Percentiles rank a stretch among this genome's conserved stretches.
Evolutionary conservation across 257 asterid species (phyloP).

Genomic region (Solanum chilense): DNA sequence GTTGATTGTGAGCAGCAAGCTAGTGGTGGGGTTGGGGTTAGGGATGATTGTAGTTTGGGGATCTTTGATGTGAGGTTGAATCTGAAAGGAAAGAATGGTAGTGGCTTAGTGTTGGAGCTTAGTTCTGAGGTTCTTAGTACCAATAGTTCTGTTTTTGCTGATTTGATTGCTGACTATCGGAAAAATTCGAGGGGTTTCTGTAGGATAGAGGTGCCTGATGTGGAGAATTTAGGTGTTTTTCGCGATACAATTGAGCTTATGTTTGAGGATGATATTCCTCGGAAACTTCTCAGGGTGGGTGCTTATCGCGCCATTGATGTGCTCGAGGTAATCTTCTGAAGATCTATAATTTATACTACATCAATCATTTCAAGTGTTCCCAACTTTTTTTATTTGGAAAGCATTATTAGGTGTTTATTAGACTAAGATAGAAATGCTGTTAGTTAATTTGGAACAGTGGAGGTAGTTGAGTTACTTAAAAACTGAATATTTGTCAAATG

Average conservation of each 20-base stretch:
- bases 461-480: background rate
- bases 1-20: conserved; percentile 8
- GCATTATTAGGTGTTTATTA: background rate
- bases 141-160: conserved; percentile 61
- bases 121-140: conserved; percentile 59
- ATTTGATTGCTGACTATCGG: conserved; percentile 45
- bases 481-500: background rate
- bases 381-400: background rate
- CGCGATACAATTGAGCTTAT: conserved; percentile 78
- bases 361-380: background rate
- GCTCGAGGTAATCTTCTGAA: conserved; percentile 54
- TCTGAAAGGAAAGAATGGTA: conserved; percentile 67
- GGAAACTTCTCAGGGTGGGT: conserved; percentile 57
- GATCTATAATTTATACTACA: background rate
- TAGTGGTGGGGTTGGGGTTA: conserved; percentile 6
- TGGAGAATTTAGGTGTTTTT: conserved; percentile 60
- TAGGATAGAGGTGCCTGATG: conserved; percentile 87
- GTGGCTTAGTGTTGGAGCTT: conserved; percentile 66
- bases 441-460: background rate
- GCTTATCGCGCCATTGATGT: conserved; percentile 62
- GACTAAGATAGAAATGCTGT: background rate
- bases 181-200: conserved; percentile 51
- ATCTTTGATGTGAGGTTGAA: conserved; percentile 69
- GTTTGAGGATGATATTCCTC: conserved; percentile 70
- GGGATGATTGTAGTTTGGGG: conserved; percentile 26